Base-by-base conservation (phyloP, 495 filamentous ascomycete species). In the Trypethelium eluteriae region DNA sequence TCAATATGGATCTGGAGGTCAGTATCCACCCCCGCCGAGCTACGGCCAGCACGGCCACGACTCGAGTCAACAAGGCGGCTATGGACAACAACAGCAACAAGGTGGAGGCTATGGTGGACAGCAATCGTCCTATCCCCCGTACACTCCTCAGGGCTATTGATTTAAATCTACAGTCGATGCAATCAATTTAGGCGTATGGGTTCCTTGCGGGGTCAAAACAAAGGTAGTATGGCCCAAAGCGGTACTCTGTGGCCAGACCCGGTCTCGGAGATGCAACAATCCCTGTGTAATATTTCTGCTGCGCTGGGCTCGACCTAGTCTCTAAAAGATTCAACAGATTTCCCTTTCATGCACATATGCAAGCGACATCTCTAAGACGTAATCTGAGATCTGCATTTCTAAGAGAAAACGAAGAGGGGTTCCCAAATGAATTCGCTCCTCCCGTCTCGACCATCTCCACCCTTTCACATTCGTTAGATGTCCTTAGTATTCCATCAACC, bases 401-500 rank as follows among this genome's bases (percentile, higher is more conserved):
- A 25, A 25, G 25, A 25, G 25, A 25, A 25, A 25, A 25, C 25
- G 25, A 25, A 25, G 25, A 25, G 25, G 25, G 25, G 25, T 25
- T 25, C 25, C 25, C 25, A 25, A 25, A 25, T 25, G 25, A 25
- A 25, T 25, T 25, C 25, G 25, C 25, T 25, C 25, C 25, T 25
- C 25, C 25, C 25, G 25, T 25, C 25, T 25, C 25, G 25, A 25
- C 25, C 25, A 25, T 25, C 25, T 25, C 25, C 25, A 25, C 25
- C 25, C 1, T 25, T 25, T 25, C 25, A 25, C 25, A 25, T 25
- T 25, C 25, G 25, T 25, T 25, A 25, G 5, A 5, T 6, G 32
- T 56, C 46, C 38, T 66, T 50, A 77, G 64, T 74, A 76, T 10
- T 77, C 75, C 62, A 64, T 62, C 67, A 77, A 66, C 36, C 68